Base-by-base conservation (phyloP, 768 basidiomycete species). In the Terana coerulea region DNA sequence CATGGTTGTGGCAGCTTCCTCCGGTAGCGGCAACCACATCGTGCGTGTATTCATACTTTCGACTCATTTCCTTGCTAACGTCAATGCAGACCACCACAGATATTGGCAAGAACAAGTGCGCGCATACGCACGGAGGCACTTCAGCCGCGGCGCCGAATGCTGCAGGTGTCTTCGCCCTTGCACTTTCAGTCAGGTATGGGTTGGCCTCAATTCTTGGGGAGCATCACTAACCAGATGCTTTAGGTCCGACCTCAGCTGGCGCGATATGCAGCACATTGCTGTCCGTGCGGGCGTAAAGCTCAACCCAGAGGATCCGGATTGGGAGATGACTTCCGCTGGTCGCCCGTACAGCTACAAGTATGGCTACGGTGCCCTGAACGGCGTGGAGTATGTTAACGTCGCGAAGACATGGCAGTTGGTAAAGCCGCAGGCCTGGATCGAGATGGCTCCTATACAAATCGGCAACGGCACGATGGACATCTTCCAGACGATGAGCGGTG, bases 141-240 rank as follows among this genome's bases (percentile, higher is more conserved):
- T 98, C 95, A 14, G 97, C 97, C 21, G 97, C 97, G 4, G 97
- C 97, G 6, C 97, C 97, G 6, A 91, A 98, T 57, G 97, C 93
- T 22, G 94, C 86, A 12, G 97, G 93, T 24, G 90, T 98, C 33
- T 86, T 95, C 63, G 90, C 94, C 19, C 79, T 99, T 10, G 92
- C 92, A 5, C 73, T 99, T 14, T 52, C 80, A 95, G 92, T 93
- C 60, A 51, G 78, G 64, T 17, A 49, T 42, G 30, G 45, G 25
- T 9, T 14, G 31, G 15, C 25, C n/a, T 58, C 49, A 5, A 8
- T 39, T 28, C n/a, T n/a, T n/a, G n/a, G n/a, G n/a, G n/a, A n/a
- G n/a, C n/a, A 39, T 10, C 35, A 30, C 26, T 33, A 40, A 43
- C 46, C 48, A 34, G 52, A 47, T 40, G 26, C 28, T 10, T 29